phyloP scores from a whole-genome alignment of 768 basidiomycete species.

The Paxillus ammoniavirescens region DNA sequence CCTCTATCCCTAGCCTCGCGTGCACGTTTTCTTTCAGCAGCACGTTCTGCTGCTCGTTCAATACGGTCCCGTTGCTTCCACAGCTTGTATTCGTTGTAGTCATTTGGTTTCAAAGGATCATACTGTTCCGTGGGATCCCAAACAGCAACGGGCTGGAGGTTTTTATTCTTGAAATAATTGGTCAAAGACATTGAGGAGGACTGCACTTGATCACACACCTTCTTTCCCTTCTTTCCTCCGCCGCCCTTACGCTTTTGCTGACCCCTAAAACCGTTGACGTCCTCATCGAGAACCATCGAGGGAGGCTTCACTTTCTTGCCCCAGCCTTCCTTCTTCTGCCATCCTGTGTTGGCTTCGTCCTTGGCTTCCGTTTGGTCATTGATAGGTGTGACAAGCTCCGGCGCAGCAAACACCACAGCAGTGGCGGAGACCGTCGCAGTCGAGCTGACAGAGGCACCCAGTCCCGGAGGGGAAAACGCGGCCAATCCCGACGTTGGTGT shows the following conservation, averaged over 20 bases:
- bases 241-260: conserved; percentile 51
- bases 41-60: conserved; percentile 60
- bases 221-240: conserved; percentile 52
- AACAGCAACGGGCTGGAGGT: conserved; percentile 45
- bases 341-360: conserved; percentile 29
- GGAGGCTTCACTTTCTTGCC: conserved; percentile 89
- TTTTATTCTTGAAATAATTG: conserved; percentile 51
- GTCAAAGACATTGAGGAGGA: conserved; percentile 1
- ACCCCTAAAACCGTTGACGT: conserved; percentile 78
- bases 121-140: conserved; percentile 85
- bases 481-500: conserved; percentile 28
- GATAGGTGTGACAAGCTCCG: conserved; percentile 43
- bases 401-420: conserved; percentile 71
- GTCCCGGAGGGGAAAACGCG: conserved; percentile 28
- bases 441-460: conserved; percentile 28
- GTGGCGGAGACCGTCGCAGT: conserved; percentile 41
- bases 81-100: conserved; percentile 84
- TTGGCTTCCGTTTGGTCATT: conserved; percentile 28
- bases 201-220: conserved; percentile 41
- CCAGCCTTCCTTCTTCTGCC: conserved; percentile 62
- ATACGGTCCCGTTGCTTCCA: conserved; percentile 78
- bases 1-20: conserved; percentile 46
- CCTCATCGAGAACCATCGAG: conserved; percentile 87
- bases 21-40: conserved; percentile 59
- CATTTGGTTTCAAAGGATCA: conserved; percentile 81